Conservation (phyloP, 2,329 filamentous ascomycete genomes). For the Nannizziopsis arthrosporioides region DNA sequence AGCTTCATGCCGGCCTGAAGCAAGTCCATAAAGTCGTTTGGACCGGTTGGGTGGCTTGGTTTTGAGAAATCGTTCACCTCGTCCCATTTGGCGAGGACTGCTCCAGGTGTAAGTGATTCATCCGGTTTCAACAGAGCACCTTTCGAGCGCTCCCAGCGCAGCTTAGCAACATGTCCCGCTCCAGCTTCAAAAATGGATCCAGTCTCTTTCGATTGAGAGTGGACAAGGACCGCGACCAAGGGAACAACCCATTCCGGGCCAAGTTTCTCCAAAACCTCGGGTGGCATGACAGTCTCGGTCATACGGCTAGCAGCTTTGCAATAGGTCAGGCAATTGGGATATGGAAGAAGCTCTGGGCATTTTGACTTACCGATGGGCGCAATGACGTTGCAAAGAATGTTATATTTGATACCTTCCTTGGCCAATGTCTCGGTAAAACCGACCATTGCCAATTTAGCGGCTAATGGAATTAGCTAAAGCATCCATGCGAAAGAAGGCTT, state of each 20-base stretch:
- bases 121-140: constrained; percentile 86
- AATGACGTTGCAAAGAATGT: constrained; percentile 90
- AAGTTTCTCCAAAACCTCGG: constrained; percentile 73
- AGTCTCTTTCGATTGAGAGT: constrained; percentile 69
- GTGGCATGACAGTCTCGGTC: constrained; percentile 90
- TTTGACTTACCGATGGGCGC: constrained; percentile 56
- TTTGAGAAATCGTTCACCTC: constrained; percentile 75
- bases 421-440: constrained; percentile 96
- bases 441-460: constrained; percentile 88
- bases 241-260: constrained; percentile 94
- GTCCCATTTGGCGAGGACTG: constrained; percentile 80
- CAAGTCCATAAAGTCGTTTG: constrained; percentile 77
- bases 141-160: constrained; percentile 86
- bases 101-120: constrained; percentile 73
- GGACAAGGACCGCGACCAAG: constrained; percentile 74
- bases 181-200: constrained; percentile 90
- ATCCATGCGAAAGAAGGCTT: background rate
- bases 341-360: background rate
- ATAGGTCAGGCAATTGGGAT: constrained; percentile 11
- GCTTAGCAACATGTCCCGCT: constrained; percentile 81
- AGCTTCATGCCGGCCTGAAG: constrained; percentile 75
- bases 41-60: constrained; percentile 69
- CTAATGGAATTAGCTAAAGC: constrained; percentile 34
- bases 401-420: constrained; percentile 96
- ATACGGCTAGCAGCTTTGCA: constrained; percentile 71